Evolutionary conservation across 2,329 filamentous ascomycete genomes (phyloP), one percentile per base, ranked within the genome.

Genomic region (Fusarium chlamydosporum): DNA sequence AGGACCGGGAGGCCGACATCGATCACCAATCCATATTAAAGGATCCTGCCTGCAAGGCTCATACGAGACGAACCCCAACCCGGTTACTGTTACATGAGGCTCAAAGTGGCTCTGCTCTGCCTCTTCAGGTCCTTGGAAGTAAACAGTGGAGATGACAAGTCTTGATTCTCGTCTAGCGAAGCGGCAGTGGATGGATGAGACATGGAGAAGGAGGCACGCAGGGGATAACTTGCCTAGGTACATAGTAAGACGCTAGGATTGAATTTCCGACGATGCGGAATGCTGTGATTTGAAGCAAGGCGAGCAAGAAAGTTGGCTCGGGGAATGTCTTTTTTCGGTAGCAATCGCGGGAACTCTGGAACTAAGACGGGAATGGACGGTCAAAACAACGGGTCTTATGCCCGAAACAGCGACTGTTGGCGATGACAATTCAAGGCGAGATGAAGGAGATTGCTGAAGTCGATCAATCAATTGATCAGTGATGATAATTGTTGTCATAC

Each of bases 101-200:
- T 64, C 59, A 64, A 58, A 64, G 59, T 56, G 61, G 59, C 37
- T 73, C 68, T 52, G 59, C 37, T 73, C 68, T 52, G 5, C 42
- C 33, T 16, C 34, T 35, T 57, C 34, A 50, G 47, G 47, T 20
- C 45, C 33, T 41, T 37, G 52, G 42, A 57, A 67, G 48, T 33
- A 34, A 59, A 52, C 52, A 59, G 31, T 67, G 66, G 66, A 56
- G 56, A 62, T 37, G 16, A 47, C 46, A 29, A 35, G 43, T 35
- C 31, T 43, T 37, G 31, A 47, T 51, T 42, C 34, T 52, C 29
- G 18, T 40, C 27, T 43, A 10, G 47, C 29, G 43, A 51, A 48
- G 54, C 48, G 40, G 64, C n/a, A 56, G 38, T 61, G 8, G 47
- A 31, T 45, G 43, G 18, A 26, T 26, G 45, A 35, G 31, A 48